Percentiles rank a stretch among this genome's conserved stretches.
These are phyloP conservation scores for Fusarium piperis DNA, from an alignment of 2,329 filamentous ascomycete genomes.

Conservation along the genomic window DNA sequence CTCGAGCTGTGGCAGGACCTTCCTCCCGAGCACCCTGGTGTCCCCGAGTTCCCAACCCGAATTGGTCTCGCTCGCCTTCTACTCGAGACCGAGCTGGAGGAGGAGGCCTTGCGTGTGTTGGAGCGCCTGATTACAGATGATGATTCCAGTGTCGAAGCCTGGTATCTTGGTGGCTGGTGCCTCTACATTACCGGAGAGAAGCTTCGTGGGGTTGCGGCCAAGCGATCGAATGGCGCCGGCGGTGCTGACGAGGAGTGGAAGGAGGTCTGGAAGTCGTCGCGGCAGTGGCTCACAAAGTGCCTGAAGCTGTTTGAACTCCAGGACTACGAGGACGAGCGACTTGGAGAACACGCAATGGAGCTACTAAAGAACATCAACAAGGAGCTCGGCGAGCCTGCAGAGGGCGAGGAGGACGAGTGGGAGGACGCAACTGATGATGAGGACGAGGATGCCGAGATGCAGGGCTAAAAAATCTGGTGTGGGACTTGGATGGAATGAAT, in stretches of 20 bases:
- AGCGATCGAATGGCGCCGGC: conserved; percentile 43
- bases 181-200: conserved; percentile 82
- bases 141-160: conserved; percentile 92
- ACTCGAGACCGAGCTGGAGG: conserved; percentile 89
- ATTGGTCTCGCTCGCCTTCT: conserved; percentile 86
- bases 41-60: conserved; percentile 87
- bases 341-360: conserved; percentile 80
- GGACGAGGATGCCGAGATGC: conserved; percentile 69
- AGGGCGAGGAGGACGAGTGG: conserved; percentile 65
- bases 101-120: conserved; percentile 84
- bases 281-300: conserved; percentile 85
- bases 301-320: conserved; percentile 80
- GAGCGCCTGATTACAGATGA: conserved; percentile 88
- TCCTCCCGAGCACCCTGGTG: conserved; percentile 72
- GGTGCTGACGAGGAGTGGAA: conserved; percentile 62
- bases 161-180: conserved; percentile 97
- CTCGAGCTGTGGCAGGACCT: conserved; percentile 85
- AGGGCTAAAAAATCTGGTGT: conserved; percentile 43
- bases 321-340: conserved; percentile 85
- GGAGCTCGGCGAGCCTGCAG: conserved; percentile 69
- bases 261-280: conserved; percentile 75
- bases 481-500: conserved; percentile 21
- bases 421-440: conserved; percentile 63
- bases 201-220: conserved; percentile 54
- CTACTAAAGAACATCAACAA: conserved; percentile 71